Base-by-base conservation (phyloP, 371 early-diverging fungal genomes). In the Syncephalastrum contaminatum region DNA sequence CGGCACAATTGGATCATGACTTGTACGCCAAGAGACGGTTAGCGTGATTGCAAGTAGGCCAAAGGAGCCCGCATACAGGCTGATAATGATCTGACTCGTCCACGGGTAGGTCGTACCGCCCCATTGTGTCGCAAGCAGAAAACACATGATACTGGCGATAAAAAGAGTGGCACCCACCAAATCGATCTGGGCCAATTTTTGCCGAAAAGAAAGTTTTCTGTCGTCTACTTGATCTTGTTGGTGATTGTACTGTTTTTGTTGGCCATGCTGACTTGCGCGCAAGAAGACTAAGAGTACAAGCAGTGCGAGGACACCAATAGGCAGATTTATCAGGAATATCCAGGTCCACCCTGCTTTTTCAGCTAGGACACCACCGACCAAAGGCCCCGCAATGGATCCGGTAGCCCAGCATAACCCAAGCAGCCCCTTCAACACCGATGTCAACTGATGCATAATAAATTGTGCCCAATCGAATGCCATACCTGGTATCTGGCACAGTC, bases 111-210 rank as follows among this genome's bases (percentile, higher is more conserved):
- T 53, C 43, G 69, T 75, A 39, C 87, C 86, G 14, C 84, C 87
- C 85, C 86, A 85, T n/a, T 74, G 72, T 43, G 82, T 59, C 6
- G 80, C 78, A 22, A 87, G 53, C 22, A 88, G 61, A 18, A 88
- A 27, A 44, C 70, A 69, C 4, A 85, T 63, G 10, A 80, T 73
- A 13, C 70, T 53, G 4, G 61, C 47, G 12, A 85, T 69, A n/a
- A 87, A 63, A n/a, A 80, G 48, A 3, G 78, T 43, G 0, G 84
- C 72, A 8, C 89, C 88, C 2, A 69, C 8, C 39, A 70, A 72
- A 53, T 88, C 89, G 16, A 30, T 6, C 36, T 12, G 36, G 10
- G 36, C 5, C 10, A 30, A 8, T 10, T 30, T 30, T 10, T 30
- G 8, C 10, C 10, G 12, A 2, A 30, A 30, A 30, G 36, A 30